Evolutionary conservation across 148 eudicot genomes (phyloP).

Genomic region (Silene uniflora): DNA sequence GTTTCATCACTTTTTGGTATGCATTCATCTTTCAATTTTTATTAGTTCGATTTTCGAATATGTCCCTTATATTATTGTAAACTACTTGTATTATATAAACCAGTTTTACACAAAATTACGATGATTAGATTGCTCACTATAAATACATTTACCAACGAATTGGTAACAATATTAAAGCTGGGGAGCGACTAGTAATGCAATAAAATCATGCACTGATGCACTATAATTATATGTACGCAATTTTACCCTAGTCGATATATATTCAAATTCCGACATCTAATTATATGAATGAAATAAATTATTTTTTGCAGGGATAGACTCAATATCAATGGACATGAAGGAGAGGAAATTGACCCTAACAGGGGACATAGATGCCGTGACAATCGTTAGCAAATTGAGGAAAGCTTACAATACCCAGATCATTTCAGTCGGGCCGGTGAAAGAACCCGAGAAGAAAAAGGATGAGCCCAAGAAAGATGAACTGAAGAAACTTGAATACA

Average conservation of each 20-base stretch:
- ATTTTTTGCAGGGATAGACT: conserved; percentile 55
- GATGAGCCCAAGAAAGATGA: conserved; percentile 22
- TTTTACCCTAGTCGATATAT: too few relatives aligned
- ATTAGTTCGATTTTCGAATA: too few relatives aligned
- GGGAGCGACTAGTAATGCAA: too few relatives aligned
- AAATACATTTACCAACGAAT: too few relatives aligned
- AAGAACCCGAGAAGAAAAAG: conserved; percentile 26
- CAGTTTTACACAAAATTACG: too few relatives aligned
- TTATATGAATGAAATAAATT: not conserved
- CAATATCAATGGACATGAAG: conserved; percentile 45
- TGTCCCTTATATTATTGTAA: too few relatives aligned
- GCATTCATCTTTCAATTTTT: not conserved
- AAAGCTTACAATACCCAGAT: conserved; percentile 20
- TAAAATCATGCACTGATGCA: too few relatives aligned
- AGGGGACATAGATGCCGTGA: conserved; percentile 28
- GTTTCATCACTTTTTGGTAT: conserved; percentile 61
- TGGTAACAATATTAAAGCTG: too few relatives aligned
- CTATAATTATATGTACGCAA: too few relatives aligned
- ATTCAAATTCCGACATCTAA: too few relatives aligned
- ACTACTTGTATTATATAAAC: too few relatives aligned
- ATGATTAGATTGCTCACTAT: too few relatives aligned
- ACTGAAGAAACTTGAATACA: conserved; percentile 13
- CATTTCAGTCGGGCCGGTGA: conserved; percentile 28
- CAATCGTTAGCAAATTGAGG: conserved; percentile 25
- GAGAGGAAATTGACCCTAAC: conserved; percentile 25